phyloP scores from a whole-genome alignment of 2,329 filamentous ascomycete species.

The Nothophoma quercina region DNA sequence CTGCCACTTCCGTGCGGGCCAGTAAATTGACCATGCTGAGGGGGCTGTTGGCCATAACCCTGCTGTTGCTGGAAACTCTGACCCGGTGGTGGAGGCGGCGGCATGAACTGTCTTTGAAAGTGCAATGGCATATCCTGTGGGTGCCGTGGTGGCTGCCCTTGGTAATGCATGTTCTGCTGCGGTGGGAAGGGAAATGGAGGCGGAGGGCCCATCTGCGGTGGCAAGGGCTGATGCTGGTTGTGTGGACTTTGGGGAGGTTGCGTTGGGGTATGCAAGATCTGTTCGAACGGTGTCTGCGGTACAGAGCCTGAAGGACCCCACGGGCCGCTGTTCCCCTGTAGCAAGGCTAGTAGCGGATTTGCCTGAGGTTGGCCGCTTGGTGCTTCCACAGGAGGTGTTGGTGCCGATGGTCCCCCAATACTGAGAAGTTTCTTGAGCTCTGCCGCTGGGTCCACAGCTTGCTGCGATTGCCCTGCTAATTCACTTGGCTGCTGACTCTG shows the following conservation, averaged over 20 bases:
- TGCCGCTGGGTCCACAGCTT: slow-evolving; percentile 54
- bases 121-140: slow-evolving; percentile 32
- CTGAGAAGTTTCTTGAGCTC: slow-evolving; percentile 62
- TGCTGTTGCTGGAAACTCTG: slow-evolving; percentile 23
- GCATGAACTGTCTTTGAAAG: slow-evolving; percentile 30
- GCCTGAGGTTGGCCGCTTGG: slow-evolving; percentile 23
- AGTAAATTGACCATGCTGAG: slow-evolving; percentile 35
- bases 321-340: slow-evolving; percentile 47
- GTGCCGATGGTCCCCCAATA: slow-evolving; percentile 45
- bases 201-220: slow-evolving; percentile 58
- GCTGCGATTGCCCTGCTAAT: slow-evolving; percentile 33
- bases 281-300: slow-evolving; percentile 62
- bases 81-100: slow-evolving; percentile 27
- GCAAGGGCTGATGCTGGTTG: slow-evolving; percentile 62
- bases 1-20: slow-evolving; percentile 45
- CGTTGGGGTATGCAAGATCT: slow-evolving; percentile 58
- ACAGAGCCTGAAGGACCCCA: slow-evolving; percentile 18
- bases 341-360: slow-evolving; percentile 64
- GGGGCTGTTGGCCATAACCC: slow-evolving; percentile 45
- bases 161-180: slow-evolving; percentile 42
- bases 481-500: slow-evolving; percentile 40
- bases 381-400: slow-evolving; percentile 45
- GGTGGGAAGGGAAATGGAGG: slow-evolving; percentile 59
- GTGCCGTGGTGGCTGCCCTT: slow-evolving; percentile 29
- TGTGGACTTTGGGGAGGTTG: slow-evolving; percentile 65